Evolutionary conservation across 352 stramenopile species (phyloP), one percentile per base, ranked within the genome.

Genomic region (Phytophthora pisi): DNA sequence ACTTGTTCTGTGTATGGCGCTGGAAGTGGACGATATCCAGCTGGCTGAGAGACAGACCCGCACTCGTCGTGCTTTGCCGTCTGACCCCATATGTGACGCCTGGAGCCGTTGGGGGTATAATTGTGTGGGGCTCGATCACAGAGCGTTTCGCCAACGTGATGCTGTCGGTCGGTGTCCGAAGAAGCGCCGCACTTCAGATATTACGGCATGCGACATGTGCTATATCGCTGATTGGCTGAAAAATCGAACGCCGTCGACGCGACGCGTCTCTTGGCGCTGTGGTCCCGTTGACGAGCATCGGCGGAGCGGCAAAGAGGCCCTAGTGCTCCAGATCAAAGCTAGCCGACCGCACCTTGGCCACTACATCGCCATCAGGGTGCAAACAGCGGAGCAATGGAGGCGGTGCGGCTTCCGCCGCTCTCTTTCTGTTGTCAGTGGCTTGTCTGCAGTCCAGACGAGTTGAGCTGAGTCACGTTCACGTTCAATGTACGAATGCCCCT

Each of bases 121-220:
- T 2, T 45, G 38, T 20, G 34, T 42, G 8, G 38, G 15, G 38
- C 13, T 16, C 38, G 5, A 23, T 2, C 13, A 28, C n/a, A 30
- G 18, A 36, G 58, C 47, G 49, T 54, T 60, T 66, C 28, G 59
- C 38, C 36, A 26, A n/a, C 15, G 13, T 13, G 13, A n/a, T 5
- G 16, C 6, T 45, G 43, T 46, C 20, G 13, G 10, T 46, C 40
- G 8, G 16, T 49, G 61, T 68, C 61, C 61, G 53, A 30, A 68
- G 42, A 68, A 68, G 52, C 58, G 61, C 24, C 61, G 16, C 20
- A 10, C 5, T 10, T 38, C 1, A 18, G 63, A 70, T 70, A 20
- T 20, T 60, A 66, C 63, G 62, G 1, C 58, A 38, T 69, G 62
- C 38, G 62, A 69, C 62, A 69, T 59, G 54, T 38, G 11, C 28